phyloP scores from a whole-genome alignment of 2,329 filamentous ascomycete genomes.

The Periconia digitata region DNA sequence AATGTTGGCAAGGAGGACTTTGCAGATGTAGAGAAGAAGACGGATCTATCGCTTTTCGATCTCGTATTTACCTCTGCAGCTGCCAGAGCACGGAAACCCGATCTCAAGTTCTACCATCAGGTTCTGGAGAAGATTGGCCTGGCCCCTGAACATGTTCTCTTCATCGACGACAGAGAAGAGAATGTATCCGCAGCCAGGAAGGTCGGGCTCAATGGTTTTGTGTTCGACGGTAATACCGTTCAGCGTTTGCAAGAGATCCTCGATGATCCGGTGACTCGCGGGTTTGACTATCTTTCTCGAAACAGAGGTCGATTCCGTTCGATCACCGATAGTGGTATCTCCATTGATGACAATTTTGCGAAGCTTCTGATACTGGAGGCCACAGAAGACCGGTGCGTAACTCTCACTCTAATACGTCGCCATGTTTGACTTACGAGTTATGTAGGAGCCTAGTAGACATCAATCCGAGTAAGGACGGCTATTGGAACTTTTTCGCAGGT shows the following conservation, averaged over 20 bases:
- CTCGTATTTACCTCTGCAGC: slow-evolving; percentile 32
- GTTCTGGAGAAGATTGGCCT: slow-evolving; percentile 24
- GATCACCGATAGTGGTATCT: slow-evolving; percentile 14
- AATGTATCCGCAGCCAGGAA: slow-evolving; percentile 25
- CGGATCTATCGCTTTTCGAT: slow-evolving; percentile 36
- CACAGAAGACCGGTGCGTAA: slow-evolving; percentile 15
- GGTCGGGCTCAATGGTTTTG: slow-evolving; percentile 25
- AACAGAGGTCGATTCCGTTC: slow-evolving; percentile 14
- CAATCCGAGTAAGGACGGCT: too few relatives aligned
- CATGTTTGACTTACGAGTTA: too few relatives aligned
- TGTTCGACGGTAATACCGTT: slow-evolving; percentile 1
- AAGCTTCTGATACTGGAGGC: slow-evolving; percentile 26
- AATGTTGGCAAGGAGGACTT: slow-evolving; percentile 30
- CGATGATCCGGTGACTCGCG: slow-evolving; percentile 14
- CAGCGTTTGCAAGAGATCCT: slow-evolving; percentile 5
- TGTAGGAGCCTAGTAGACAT: too few relatives aligned
- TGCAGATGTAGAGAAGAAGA: slow-evolving; percentile 17
- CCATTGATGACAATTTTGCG: slow-evolving; percentile 25
- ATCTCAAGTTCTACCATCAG: slow-evolving; percentile 31
- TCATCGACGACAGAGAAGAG: slow-evolving; percentile 28
- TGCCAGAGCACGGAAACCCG: slow-evolving; percentile 38
- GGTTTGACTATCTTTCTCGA: slow-evolving; percentile 14
- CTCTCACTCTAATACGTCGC: too few relatives aligned
- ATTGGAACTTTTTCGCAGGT: too few relatives aligned
- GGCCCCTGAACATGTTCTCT: slow-evolving; percentile 12